A percentile compares a stretch with the other conserved stretches of the same genome.
Conservation (phyloP, 2,329 filamentous ascomycete species). For the Conoideocrella luteorostrata region DNA sequence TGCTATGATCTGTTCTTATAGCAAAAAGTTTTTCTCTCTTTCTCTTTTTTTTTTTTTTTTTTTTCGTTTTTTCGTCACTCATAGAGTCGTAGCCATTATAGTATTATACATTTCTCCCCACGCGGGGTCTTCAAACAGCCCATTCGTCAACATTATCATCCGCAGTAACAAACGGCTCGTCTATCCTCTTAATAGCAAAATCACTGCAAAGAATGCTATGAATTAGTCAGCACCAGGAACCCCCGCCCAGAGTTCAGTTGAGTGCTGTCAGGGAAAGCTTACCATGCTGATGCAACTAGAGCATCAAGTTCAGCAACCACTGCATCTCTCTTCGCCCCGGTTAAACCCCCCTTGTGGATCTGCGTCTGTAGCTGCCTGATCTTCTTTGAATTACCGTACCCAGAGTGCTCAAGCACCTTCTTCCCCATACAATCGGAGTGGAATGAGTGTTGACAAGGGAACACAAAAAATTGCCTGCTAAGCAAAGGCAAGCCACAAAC, state of each 20-base stretch:
- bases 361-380: slow-evolving; percentile 83
- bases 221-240: slow-evolving; percentile 5
- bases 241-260: not conserved
- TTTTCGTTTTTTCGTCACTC: too few species aligned
- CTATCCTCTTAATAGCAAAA: slow-evolving; percentile 86
- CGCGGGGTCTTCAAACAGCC: slow-evolving; percentile 60
- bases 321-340: slow-evolving; percentile 67
- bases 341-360: slow-evolving; percentile 68
- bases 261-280: slow-evolving; percentile 23
- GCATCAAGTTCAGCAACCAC: slow-evolving; percentile 85
- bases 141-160: slow-evolving; percentile 75
- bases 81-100: too few species aligned
- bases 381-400: slow-evolving; percentile 65
- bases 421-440: slow-evolving; percentile 90
- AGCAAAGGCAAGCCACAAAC: slow-evolving; percentile 79
- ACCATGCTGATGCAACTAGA: slow-evolving; percentile 88
- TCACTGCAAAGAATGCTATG: slow-evolving; percentile 86
- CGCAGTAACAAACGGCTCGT: slow-evolving; percentile 79
- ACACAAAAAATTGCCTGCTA: slow-evolving; percentile 93
- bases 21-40: too few species aligned
- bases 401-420: slow-evolving; percentile 76
- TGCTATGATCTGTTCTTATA: not conserved
- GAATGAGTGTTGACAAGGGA: slow-evolving; percentile 96
- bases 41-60: too few species aligned
- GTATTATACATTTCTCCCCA: too few species aligned